Evolutionary conservation across 2,329 filamentous ascomycete species (phyloP).

Genomic region (Aspergillus bombycis): DNA sequence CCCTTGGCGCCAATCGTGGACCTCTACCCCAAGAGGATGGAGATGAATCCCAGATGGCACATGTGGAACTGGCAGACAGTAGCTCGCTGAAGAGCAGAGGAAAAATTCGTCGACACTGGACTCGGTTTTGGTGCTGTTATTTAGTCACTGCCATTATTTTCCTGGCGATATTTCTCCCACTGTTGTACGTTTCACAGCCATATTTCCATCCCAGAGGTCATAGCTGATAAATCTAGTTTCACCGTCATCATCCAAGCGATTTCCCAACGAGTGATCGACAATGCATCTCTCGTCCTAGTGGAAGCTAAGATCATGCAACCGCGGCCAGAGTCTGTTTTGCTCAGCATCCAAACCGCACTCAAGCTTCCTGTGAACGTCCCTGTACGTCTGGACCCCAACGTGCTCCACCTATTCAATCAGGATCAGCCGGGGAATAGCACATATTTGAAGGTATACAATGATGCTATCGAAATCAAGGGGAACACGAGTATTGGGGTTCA

Average conservation of each 20-base stretch:
- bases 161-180: constrained; percentile 28
- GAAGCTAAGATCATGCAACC: constrained; percentile 23
- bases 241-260: constrained; percentile 52
- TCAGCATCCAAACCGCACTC: constrained; percentile 25
- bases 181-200: constrained; percentile 20
- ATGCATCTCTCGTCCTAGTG: constrained; percentile 45
- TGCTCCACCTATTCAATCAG: constrained; percentile 20
- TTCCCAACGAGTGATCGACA: constrained; percentile 49
- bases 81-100: background rate
- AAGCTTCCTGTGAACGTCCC: constrained; percentile 23
- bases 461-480: constrained; percentile 21
- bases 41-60: background rate
- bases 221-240: constrained; percentile 40
- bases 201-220: background rate
- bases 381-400: constrained; percentile 23
- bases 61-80: background rate
- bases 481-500: constrained; percentile 27
- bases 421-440: constrained; percentile 16
- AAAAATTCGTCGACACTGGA: constrained; percentile 10
- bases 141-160: constrained; percentile 23
- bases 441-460: constrained; percentile 11
- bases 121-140: constrained; percentile 28
- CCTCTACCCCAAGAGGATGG: background rate
- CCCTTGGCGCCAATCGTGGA: background rate
- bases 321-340: constrained; percentile 22